Percentiles rank a stretch among this genome's conserved stretches.
Evolutionary conservation across 73 alveolate genomes (phyloP).

Genomic region (Paramecium tetraurelia): DNA sequence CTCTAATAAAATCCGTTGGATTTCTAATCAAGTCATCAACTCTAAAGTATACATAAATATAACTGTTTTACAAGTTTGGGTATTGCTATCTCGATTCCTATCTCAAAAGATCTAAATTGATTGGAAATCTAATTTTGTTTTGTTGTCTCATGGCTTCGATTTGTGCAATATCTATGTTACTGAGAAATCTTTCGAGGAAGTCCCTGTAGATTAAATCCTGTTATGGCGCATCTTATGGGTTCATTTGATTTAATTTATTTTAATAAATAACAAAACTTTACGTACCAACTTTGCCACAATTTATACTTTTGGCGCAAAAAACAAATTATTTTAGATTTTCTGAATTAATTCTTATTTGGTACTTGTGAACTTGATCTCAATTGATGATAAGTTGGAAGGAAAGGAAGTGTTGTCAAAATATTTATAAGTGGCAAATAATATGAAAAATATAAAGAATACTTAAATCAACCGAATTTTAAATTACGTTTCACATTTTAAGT

Average conservation of each 20-base stretch:
- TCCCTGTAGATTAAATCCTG: not conserved
- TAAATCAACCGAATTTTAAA: not conserved
- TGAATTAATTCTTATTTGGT: not conserved
- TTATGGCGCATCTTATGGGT: not conserved
- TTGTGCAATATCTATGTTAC: not conserved
- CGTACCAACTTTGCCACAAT: not conserved
- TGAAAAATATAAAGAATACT: not conserved
- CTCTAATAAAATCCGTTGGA: conserved; percentile 7
- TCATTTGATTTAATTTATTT: not conserved
- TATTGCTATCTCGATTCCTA: not conserved
- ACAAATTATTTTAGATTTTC: not conserved
- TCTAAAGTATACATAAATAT: not conserved
- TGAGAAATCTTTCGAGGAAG: not conserved
- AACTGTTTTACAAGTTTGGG: not conserved
- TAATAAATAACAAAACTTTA: not conserved
- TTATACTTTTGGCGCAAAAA: not conserved
- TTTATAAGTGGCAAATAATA: not conserved
- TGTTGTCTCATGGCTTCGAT: not conserved
- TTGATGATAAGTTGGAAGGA: not conserved
- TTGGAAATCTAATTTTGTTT: not conserved
- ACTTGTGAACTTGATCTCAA: not conserved
- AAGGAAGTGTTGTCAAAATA: not conserved
- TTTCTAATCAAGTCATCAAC: conserved; percentile 23
- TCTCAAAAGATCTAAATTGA: conserved; percentile 21
- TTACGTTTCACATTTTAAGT: not conserved